Percentiles rank a stretch among this genome's conserved stretches.
Evolutionary conservation across 305 asterid genomes (phyloP).

Genomic region (Fraxinus angustifolia): DNA sequence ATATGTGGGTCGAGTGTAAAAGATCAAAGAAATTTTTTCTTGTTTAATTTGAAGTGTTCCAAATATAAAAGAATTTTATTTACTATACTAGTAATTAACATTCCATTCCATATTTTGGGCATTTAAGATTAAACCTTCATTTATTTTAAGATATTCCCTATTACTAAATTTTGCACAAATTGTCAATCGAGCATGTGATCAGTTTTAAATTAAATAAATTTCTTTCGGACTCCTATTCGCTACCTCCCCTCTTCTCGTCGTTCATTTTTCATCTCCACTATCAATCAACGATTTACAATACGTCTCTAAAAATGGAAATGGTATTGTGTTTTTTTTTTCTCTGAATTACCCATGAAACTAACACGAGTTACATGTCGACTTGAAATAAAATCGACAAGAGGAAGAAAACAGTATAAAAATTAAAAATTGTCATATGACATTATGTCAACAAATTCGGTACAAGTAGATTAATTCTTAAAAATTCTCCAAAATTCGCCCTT

Average conservation of each 20-base stretch:
- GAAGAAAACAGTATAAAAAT: background rate
- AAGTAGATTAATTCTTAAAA: too few relatives aligned
- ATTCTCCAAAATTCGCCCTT: background rate
- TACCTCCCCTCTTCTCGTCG: background rate
- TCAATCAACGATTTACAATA: background rate
- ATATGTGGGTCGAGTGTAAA: background rate
- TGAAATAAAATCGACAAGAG: background rate
- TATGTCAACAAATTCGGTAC: too few relatives aligned
- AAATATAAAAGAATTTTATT: too few relatives aligned
- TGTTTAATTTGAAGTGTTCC: too few relatives aligned
- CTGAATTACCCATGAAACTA: background rate
- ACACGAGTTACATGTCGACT: background rate
- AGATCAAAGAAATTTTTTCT: too few relatives aligned
- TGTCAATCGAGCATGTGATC: background rate
- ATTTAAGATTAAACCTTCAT: too few relatives aligned
- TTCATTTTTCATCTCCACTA: background rate
- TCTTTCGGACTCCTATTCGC: background rate
- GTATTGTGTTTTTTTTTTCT: too few relatives aligned
- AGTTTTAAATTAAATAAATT: too few relatives aligned
- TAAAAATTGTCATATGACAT: background rate
- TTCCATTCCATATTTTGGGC: background rate
- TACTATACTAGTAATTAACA: background rate
- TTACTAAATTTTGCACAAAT: background rate
- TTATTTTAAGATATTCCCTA: too few relatives aligned
- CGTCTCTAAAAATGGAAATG: background rate